phyloP scores from a whole-genome alignment of 2,329 filamentous ascomycete genomes.

The Leptosphaerulina australis region DNA sequence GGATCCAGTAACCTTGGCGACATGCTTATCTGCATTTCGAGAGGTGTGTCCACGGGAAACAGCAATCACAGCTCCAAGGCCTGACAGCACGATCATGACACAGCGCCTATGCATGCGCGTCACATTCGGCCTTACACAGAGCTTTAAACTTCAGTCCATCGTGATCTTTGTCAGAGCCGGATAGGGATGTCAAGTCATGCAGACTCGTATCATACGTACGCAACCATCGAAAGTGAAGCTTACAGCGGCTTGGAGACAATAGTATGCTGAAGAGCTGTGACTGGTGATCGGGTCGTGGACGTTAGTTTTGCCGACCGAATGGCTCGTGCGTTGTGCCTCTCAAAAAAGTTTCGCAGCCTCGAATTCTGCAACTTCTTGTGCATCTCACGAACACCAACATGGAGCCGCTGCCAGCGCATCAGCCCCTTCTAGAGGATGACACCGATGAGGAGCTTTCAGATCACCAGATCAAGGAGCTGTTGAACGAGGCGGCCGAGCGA shows the following conservation, averaged over 20 bases:
- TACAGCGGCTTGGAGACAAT: constrained; percentile 5
- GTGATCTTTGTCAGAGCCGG: constrained; percentile 5
- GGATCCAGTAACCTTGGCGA: constrained; percentile 6
- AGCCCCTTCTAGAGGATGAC: constrained; percentile 39
- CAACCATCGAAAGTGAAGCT: constrained; percentile 32
- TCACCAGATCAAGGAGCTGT: constrained; percentile 66
- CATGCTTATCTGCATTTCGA: constrained; percentile 36
- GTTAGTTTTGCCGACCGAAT: constrained; percentile 24
- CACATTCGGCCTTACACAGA: constrained; percentile 14
- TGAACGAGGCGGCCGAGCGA: constrained; percentile 67
- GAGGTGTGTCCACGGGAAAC: constrained; percentile 35
- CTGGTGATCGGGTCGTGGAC: constrained; percentile 12
- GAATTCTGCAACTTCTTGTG: constrained; percentile 33
- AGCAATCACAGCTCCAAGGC: constrained; percentile 4
- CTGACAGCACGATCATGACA: constrained; percentile 9
- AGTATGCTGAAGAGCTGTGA: constrained; percentile 12
- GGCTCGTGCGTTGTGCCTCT: constrained; percentile 26
- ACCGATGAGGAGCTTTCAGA: constrained; percentile 62
- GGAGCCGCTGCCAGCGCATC: constrained; percentile 46
- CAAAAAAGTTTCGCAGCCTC: constrained; percentile 34
- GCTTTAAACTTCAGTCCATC: constrained; percentile 1
- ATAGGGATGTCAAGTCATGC: constrained; percentile 28
- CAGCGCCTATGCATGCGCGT: constrained; percentile 17
- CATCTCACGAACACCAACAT: constrained; percentile 42
- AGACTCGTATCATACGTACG: constrained; percentile 30